Evolutionary conservation across 768 basidiomycete species (phyloP), one percentile per base, ranked within the genome.

Genomic region (Astraeus odoratus): DNA sequence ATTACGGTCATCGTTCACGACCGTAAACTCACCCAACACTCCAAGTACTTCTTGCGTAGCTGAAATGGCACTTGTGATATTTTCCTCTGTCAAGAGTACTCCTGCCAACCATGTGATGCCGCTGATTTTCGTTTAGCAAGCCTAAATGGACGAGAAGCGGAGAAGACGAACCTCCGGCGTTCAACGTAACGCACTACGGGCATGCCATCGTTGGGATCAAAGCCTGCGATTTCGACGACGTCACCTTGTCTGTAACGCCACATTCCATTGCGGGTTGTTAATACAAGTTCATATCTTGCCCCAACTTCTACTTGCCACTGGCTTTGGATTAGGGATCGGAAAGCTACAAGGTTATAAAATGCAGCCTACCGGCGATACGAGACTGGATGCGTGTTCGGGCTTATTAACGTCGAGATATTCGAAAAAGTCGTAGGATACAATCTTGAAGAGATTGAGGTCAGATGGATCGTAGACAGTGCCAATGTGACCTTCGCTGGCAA

Each of bases 391-490:
- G 12, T 27, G 30, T 22, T 42, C 19, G n/a, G 43, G 23, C 3
- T 25, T 36, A 10, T 15, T 12, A 10, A 47, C 46, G 5, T 47
- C 46, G 16, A 47, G 26, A 22, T 29, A 51, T 30, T 51, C 49
- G 16, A 51, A 30, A 24, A 48, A 4, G 16, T 51, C 49, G n/a
- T n/a, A 34, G 5, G 33, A 19, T 4, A 10, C 5, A 5, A 47
- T 12, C 29, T 51, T 51, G 46, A 47, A 51, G 16, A 42, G 41
- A 18, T 39, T 43, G n/a, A 47, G 37, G 22, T 51, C 27, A 12
- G 27, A 24, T 8, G 36, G 30, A 10, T 37, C 20, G 37, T 51
- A 51, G 22, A 22, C 20, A 12, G 23, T n/a, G 6, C 35, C 49
- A 27, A 51, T 10, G 15, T 18, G 30, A 9, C 31, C 36, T 27